These are phyloP conservation scores for Caulochytrium protostelioides DNA, from an alignment of 371 early-diverging fungal species.

Conservation along the genomic window DNA sequence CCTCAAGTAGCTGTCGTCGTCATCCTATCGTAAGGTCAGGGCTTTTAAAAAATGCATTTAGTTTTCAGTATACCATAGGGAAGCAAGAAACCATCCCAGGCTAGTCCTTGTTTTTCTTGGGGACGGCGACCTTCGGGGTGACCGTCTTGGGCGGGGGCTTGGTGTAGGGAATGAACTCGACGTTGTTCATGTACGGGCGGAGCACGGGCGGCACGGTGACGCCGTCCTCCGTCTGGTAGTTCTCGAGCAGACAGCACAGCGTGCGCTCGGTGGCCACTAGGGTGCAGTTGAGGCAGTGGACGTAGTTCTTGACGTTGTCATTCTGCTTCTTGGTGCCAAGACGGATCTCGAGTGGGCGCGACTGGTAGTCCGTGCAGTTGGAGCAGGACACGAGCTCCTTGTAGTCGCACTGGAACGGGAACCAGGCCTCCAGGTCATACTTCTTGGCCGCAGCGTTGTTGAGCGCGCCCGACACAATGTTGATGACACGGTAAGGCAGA, in stretches of 20 bases:
- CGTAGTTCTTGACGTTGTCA: constrained; percentile 88
- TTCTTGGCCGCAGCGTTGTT: constrained; percentile 99
- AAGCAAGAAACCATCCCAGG: too few relatives aligned
- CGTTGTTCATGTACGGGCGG: constrained; percentile 82
- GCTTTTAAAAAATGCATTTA: too few relatives aligned
- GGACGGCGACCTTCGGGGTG: too few relatives aligned
- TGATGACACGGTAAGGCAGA: constrained; percentile 84
- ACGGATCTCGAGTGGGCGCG: constrained; percentile 77
- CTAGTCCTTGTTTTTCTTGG: too few relatives aligned
- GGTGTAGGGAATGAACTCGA: constrained; percentile 69
- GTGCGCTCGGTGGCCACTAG: constrained; percentile 96
- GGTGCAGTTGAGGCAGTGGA: constrained; percentile 97
- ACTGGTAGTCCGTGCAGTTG: constrained; percentile 95
- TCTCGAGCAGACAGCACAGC: constrained; percentile 94
- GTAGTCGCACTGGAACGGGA: constrained; percentile 94
- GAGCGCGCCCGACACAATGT: constrained; percentile 93
- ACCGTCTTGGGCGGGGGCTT: constrained; percentile 24
- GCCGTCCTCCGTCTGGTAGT: constrained; percentile 87
- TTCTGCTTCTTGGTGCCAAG: constrained; percentile 93
- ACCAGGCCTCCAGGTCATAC: constrained; percentile 99
- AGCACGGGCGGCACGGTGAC: constrained; percentile 67
- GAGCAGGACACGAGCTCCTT: constrained; percentile 98
- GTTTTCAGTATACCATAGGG: too few relatives aligned
- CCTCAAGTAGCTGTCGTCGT: too few relatives aligned
- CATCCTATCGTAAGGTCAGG: too few relatives aligned